Evolutionary conservation across 192 early-diverging fungal genomes (phyloP), one percentile per base, ranked within the genome.

Genomic region (Funneliformis mosseae): DNA sequence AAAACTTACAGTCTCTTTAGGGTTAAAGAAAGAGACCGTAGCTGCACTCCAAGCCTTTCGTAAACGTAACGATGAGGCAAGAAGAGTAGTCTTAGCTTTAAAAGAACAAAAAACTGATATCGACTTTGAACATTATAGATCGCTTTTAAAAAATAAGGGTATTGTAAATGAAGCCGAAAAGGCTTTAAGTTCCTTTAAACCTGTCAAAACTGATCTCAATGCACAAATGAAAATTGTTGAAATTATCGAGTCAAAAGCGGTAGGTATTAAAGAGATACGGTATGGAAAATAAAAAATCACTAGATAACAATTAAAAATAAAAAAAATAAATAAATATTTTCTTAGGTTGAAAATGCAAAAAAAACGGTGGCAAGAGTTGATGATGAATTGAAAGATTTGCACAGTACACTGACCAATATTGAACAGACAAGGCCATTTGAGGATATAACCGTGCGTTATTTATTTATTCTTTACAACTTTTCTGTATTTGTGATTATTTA

Each of bases 381-480:
- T 82, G 88, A 87, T 21, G 96, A 97, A 87, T 88, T 99, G 59
- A 85, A 86, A 28, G 96, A 98, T 80, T 92, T 99, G 66, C 91
- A 94, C 79, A 93, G 90, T 76, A 95, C 97, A 63, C 88, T 98
- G 68, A 92, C 85, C 83, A 96, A 98, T 90, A 99, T 99, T 78
- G 95, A 99, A 83, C 88, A 88, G 70, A 93, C 98, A 38, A 92
- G 98, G 79, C 98, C 98, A 62, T 89, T 98, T 77, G 95, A 97
- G 68, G 90, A 97, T 85, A 90, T 97, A 62, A 98, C 96, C 11
- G 95, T 97, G 89, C 61, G 90, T 84, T 46, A 42, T 43, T 68
- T 45, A 74, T 45, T 21, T 68, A 62, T 45, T 85, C 38, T 21
- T 84, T 38, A 38, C 5, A 59, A 12, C n/a, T 75, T 80, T 50